Evolutionary conservation across 2,329 filamentous ascomycete species (phyloP).

Genomic region (Colletotrichum sp.): DNA sequence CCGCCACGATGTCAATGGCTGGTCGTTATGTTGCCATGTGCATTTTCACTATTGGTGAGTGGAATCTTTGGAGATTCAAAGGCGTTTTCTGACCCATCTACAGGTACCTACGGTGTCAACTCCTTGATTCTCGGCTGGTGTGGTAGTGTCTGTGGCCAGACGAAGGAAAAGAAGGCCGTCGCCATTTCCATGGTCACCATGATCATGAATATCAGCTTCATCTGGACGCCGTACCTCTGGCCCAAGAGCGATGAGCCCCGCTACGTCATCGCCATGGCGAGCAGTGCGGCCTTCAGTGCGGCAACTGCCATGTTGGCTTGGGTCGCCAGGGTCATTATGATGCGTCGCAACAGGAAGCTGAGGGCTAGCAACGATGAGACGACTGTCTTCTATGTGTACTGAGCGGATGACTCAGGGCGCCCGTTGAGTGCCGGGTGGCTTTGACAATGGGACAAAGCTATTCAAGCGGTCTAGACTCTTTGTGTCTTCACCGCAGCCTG

Average conservation of each 20-base stretch:
- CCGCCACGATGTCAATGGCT: conserved; percentile 27
- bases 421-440: neutral
- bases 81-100: no score
- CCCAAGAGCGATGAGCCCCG: conserved; percentile 40
- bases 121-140: conserved; percentile 42
- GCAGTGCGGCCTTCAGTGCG: conserved; percentile 36
- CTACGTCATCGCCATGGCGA: conserved; percentile 42
- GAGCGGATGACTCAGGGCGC: neutral
- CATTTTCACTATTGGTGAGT: conserved; percentile 31
- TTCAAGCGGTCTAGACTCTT: neutral
- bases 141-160: conserved; percentile 43
- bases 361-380: conserved; percentile 28
- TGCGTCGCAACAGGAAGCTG: conserved; percentile 36
- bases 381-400: conserved; percentile 29
- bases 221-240: conserved; percentile 49
- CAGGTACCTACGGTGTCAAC: conserved; percentile 36
- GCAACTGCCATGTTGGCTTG: conserved; percentile 40
- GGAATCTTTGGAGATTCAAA: conserved; percentile 25
- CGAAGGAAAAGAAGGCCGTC: conserved; percentile 47
- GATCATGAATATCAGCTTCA: conserved; percentile 34
- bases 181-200: conserved; percentile 34
- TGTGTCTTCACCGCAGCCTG: neutral
- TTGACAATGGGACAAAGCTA: neutral
- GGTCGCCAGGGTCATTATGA: conserved; percentile 40
- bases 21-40: conserved; percentile 34